Percentiles rank a stretch among this genome's conserved stretches.
Conservation (phyloP, 768 basidiomycete genomes). For the Zangia roseola region DNA sequence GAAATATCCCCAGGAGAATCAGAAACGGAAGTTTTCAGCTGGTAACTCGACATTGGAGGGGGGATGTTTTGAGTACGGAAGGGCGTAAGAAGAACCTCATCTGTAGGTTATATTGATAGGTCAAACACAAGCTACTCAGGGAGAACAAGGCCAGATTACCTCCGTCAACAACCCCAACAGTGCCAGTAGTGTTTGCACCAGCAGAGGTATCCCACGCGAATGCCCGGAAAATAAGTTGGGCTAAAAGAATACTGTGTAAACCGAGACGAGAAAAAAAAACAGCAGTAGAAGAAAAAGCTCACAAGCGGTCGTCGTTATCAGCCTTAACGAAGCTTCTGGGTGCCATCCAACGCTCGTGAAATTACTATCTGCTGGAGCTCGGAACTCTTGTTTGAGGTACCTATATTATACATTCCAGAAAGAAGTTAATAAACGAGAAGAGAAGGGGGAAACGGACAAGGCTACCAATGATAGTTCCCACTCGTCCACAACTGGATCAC, state of each 20-base stretch:
- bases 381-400: conserved; percentile 92
- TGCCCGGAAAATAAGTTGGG: conserved; percentile 52
- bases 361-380: conserved; percentile 46
- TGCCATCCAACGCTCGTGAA: conserved; percentile 87
- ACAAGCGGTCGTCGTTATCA: conserved; percentile 72
- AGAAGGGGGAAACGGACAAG: background rate
- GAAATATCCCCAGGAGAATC: background rate
- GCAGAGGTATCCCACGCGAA: conserved; percentile 80
- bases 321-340: conserved; percentile 66
- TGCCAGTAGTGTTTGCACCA: conserved; percentile 79
- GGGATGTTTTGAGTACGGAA: conserved; percentile 94
- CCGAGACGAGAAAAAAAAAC: background rate
- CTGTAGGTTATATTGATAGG: conserved; percentile 38
- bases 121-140: background rate
- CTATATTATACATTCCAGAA: conserved; percentile 34
- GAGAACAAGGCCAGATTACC: conserved; percentile 45
- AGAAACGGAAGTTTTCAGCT: conserved; percentile 32
- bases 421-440: conserved; percentile 6
- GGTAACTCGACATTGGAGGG: conserved; percentile 91
- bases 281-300: conserved; percentile 22
- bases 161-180: conserved; percentile 88
- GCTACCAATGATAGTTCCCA: conserved; percentile 91
- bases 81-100: conserved; percentile 77
- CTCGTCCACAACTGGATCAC: conserved; percentile 93
- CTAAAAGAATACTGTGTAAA: conserved; percentile 31